Base-by-base conservation (phyloP, 257 asterid genomes). In the Plectranthus barbatus region DNA sequence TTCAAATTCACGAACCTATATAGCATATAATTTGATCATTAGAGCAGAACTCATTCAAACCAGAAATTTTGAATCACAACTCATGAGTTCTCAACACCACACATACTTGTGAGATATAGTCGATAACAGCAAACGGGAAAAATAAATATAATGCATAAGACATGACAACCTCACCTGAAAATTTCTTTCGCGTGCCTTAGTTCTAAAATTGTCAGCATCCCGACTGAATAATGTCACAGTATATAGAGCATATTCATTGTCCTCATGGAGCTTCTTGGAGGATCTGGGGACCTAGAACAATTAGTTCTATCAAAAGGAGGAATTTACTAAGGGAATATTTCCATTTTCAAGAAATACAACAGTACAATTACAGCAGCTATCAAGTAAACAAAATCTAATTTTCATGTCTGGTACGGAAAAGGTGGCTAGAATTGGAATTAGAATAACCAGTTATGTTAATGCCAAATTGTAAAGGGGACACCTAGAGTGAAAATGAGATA, bases 191-290 rank as follows among this genome's bases (percentile, higher is more conserved):
- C 91, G 86, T 11, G 93, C 95, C 84, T 89, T 89, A 41, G 69
- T 79, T 80, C 84, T 83, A 64, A 89, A 92, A 76, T 89, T 92
- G 86, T 92, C 99, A 71, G 97, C 96, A 84, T 92, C 97, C 26
- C 99, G 95, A 66, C 42, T 83, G 77, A 89, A 92, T 75, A 92
- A 80, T 70, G 90, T 84, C 34, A 86, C 96, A 54, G 94, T 81
- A 76, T 81, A 86, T 6, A 91, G 88, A 37, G 94, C 90, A 78
- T 91, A 91, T 68, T 91, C 98, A 68, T 80, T 91, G 84, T 91
- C 96, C 82, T 88, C 97, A 26, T 79, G 83, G 46, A 92, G 91
- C 77, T 83, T 83, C 91, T 89, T 89, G 72, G 97, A 86, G 72
- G 97, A 89, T 85, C 97, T 86, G 74, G 99, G 99, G 69, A 89